Base-by-base conservation (phyloP, 108 stramenopile genomes). In the Fragilaria radians region DNA sequence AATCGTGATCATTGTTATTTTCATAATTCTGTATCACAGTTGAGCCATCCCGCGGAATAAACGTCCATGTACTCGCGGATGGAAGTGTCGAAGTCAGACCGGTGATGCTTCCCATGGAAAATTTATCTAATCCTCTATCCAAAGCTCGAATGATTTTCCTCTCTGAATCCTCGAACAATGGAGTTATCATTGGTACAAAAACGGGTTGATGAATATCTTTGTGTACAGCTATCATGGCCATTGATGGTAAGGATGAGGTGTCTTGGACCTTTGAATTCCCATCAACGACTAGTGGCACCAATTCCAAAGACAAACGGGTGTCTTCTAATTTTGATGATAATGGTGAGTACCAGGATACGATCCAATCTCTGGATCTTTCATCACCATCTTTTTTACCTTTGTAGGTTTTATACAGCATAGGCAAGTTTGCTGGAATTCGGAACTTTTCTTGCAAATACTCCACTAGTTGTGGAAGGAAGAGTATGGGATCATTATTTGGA, bases 121-220 rank as follows among this genome's bases (percentile, higher is more conserved):
- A 83, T 55, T 92, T 78, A 32, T 88, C 82, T 59, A 92, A 61
- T 31, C 78, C 85, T 11, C 85, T 70, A 71, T 92, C 90, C 24
- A 92, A 54, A 1, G 79, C 57, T 59, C 80, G 70, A 21, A 80
- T 21, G 28, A 92, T 92, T 17, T 59, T 60, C 46, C 76, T 71
- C 63, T 92, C 87, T 23, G 85, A 88, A 26, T 78, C 87, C 19
- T 61, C 72, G 68, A 92, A 88, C 22, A 92, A 53, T 28, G 79
- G 79, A 45, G 62, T 28, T 59, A 80, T 65, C 78, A 83, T 78
- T 32, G 72, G 73, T 32, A 76, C 74, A 29, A 63, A 52, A 28
- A 46, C 1, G 7, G 57, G 45, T 46, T 28, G 2, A 21, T 42
- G 33, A 1, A 32, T 55, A 33, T 53, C 52, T 45, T 76, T 76